These are phyloP conservation scores for Yamadazyma diddensiae DNA, from an alignment of 1,139 yeast species.

Conservation along the genomic window DNA sequence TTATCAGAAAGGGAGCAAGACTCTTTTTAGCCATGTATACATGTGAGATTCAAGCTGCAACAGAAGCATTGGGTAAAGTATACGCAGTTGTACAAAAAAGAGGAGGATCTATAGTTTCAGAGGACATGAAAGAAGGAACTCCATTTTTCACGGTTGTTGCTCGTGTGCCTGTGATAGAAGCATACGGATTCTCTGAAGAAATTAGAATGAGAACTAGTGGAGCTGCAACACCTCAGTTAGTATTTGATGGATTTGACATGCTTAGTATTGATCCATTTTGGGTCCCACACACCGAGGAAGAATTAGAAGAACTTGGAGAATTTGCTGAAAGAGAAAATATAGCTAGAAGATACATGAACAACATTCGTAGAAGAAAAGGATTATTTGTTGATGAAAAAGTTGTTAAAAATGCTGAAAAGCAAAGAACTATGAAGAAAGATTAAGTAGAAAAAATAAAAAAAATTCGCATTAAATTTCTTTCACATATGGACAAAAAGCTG, in stretches of 20 bases:
- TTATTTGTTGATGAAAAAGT: slow-evolving; percentile 86
- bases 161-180: slow-evolving; percentile 87
- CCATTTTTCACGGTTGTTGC: slow-evolving; percentile 91
- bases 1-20: slow-evolving; percentile 82
- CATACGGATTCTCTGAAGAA: slow-evolving; percentile 95
- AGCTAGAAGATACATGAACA: slow-evolving; percentile 83
- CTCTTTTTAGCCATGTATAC: slow-evolving; percentile 88
- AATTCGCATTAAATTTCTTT: too few species aligned
- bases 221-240: slow-evolving; percentile 94
- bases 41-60: slow-evolving; percentile 92
- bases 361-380: slow-evolving; percentile 83
- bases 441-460: too few species aligned
- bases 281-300: slow-evolving; percentile 99
- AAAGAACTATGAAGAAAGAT: slow-evolving; percentile 74
- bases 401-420: slow-evolving; percentile 88
- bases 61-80: slow-evolving; percentile 93
- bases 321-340: slow-evolving; percentile 89
- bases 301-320: slow-evolving; percentile 89
- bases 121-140: slow-evolving; percentile 97
- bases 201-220: slow-evolving; percentile 93
- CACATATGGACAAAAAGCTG: too few species aligned
- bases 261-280: slow-evolving; percentile 95
- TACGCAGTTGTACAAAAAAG: slow-evolving; percentile 91
- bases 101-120: slow-evolving; percentile 80
- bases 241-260: slow-evolving; percentile 83